Conservation (phyloP, 2,329 filamentous ascomycete species). For the Tetracladium maxilliforme region DNA sequence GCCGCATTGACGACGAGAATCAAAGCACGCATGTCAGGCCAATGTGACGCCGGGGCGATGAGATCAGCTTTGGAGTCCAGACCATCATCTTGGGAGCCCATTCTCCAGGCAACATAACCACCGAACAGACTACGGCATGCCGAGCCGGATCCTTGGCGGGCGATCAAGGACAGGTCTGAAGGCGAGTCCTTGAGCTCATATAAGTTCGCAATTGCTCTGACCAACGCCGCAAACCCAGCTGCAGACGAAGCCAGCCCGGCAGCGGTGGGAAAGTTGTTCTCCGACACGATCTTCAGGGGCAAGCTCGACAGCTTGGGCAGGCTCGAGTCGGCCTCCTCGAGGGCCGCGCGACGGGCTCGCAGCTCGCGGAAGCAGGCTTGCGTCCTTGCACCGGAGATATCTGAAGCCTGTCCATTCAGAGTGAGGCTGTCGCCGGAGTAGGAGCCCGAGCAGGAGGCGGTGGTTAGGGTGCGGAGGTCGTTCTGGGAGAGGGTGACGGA, state of each 20-base stretch:
- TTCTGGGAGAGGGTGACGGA: constrained; percentile 90
- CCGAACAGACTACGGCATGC: constrained; percentile 89
- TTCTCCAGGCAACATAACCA: constrained; percentile 91
- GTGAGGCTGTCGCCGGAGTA: constrained; percentile 61
- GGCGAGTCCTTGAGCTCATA: constrained; percentile 74
- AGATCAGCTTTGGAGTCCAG: constrained; percentile 79
- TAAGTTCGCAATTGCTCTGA: constrained; percentile 80
- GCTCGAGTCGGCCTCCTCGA: constrained; percentile 58
- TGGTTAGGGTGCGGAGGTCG: constrained; percentile 90
- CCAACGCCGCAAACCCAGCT: constrained; percentile 53
- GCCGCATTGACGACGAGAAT: constrained; percentile 84
- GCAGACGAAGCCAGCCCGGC: constrained; percentile 70
- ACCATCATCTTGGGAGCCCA: constrained; percentile 62
- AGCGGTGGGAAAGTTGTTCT: constrained; percentile 98
- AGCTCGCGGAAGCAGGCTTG: constrained; percentile 88
- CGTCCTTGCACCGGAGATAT: constrained; percentile 78
- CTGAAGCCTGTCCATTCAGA: constrained; percentile 71
- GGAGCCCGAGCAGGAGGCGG: constrained; percentile 70
- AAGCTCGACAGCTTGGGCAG: constrained; percentile 70
- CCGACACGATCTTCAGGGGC: constrained; percentile 74
- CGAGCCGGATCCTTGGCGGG: constrained; percentile 85
- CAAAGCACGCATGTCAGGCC: constrained; percentile 87
- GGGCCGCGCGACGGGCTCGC: constrained; percentile 56
- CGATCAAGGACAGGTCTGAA: constrained; percentile 74
- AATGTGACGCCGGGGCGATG: constrained; percentile 78